Conservation (phyloP, 2,329 filamentous ascomycete species). For the Penicillium nordicum region DNA sequence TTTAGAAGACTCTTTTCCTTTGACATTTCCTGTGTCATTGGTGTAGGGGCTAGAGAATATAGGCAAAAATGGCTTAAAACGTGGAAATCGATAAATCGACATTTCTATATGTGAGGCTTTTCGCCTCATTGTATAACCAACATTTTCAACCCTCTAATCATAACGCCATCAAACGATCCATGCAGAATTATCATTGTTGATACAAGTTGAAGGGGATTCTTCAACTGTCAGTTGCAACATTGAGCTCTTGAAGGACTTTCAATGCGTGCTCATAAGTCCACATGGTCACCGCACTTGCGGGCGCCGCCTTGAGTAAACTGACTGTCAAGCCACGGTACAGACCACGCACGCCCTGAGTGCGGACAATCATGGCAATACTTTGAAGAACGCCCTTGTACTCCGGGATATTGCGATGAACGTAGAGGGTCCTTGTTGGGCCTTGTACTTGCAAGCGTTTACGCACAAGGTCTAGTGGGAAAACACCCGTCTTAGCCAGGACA, state of each 20-base stretch:
- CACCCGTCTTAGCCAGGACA: conserved; percentile 77
- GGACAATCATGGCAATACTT: conserved; percentile 66
- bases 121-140: not conserved
- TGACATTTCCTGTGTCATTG: no score
- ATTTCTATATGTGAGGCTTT: not conserved
- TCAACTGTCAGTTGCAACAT: conserved; percentile 18
- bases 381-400: conserved; percentile 68
- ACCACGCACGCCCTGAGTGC: conserved; percentile 70
- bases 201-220: not conserved
- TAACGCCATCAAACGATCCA: conserved; percentile 7
- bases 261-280: conserved; percentile 87
- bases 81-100: not conserved
- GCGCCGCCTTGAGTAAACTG: conserved; percentile 87
- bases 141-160: not conserved
- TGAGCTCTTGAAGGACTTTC: conserved; percentile 51
- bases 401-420: conserved; percentile 84
- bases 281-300: conserved; percentile 87
- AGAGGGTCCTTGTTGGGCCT: conserved; percentile 74
- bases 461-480: conserved; percentile 91
- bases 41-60: no score
- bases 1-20: not conserved
- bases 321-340: conserved; percentile 86
- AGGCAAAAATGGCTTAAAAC: no score
- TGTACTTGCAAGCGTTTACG: conserved; percentile 93
- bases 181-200: not conserved